These are phyloP conservation scores for Seminavis robusta DNA, from an alignment of 108 stramenopile species.

Conservation along the genomic window DNA sequence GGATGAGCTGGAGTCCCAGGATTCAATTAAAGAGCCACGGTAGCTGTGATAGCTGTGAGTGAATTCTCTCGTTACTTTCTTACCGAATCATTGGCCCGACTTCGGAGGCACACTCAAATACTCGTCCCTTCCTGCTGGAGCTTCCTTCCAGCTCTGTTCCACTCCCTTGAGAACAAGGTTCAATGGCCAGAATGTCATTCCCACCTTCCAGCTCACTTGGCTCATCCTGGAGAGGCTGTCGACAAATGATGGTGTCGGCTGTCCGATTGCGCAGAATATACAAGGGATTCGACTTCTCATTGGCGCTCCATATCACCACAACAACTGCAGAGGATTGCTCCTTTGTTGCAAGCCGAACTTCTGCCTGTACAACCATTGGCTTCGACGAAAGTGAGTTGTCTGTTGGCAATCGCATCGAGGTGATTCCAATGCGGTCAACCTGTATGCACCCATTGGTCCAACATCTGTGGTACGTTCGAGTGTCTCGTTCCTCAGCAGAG, in stretches of 20 bases:
- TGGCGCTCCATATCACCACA: constrained; percentile 65
- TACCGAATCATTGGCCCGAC: constrained; percentile 39
- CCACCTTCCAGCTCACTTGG: constrained; percentile 2
- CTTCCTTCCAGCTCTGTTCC: not conserved
- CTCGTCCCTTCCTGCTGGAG: too few species aligned
- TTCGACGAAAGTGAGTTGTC: constrained; percentile 13
- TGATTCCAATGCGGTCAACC: constrained; percentile 73
- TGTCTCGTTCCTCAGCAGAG: constrained; percentile 22
- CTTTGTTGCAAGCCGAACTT: constrained; percentile 74
- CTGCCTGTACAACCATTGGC: constrained; percentile 64
- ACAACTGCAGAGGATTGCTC: constrained; percentile 71
- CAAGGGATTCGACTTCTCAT: constrained; percentile 64
- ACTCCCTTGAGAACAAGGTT: not conserved
- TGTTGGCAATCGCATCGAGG: constrained; percentile 61
- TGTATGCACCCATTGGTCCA: constrained; percentile 69
- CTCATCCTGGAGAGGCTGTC: constrained; percentile 55
- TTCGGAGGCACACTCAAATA: too few species aligned
- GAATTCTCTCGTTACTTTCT: too few species aligned
- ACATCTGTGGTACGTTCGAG: constrained; percentile 23
- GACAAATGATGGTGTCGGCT: constrained; percentile 53
- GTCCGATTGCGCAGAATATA: constrained; percentile 64
- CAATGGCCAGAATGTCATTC: constrained; percentile 1
- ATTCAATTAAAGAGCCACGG: too few species aligned
- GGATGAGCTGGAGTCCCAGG: too few species aligned
- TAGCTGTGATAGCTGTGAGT: too few species aligned